Evolutionary conservation across 2,329 filamentous ascomycete species (phyloP).

Genomic region (Aspergillus sp.): DNA sequence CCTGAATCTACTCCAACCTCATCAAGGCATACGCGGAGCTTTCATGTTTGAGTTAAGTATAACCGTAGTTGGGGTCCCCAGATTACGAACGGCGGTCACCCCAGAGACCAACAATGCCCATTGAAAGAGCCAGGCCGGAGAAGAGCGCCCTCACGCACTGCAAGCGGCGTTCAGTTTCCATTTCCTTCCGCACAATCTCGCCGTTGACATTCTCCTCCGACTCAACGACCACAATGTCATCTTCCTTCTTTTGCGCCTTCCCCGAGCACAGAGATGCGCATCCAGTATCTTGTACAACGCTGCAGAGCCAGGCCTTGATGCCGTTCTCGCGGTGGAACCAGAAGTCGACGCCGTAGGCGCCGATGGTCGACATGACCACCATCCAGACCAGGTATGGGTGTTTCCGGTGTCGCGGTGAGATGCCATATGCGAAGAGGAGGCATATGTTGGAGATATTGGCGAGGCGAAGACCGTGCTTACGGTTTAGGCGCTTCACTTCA

Average conservation of each 20-base stretch:
- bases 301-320: slow-evolving; percentile 34
- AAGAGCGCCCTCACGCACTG: slow-evolving; percentile 40
- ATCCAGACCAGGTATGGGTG: slow-evolving; percentile 94
- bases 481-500: slow-evolving; percentile 63
- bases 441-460: slow-evolving; percentile 68
- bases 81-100: slow-evolving; percentile 35
- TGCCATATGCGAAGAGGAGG: slow-evolving; percentile 72
- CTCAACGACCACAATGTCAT: slow-evolving; percentile 40
- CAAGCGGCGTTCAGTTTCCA: slow-evolving; percentile 43
- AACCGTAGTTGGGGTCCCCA: too few species aligned
- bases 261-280: slow-evolving; percentile 15
- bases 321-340: slow-evolving; percentile 70
- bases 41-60: background rate
- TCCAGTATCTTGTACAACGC: slow-evolving; percentile 46
- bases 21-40: too few species aligned
- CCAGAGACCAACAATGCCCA: slow-evolving; percentile 51
- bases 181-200: slow-evolving; percentile 45
- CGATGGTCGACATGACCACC: slow-evolving; percentile 57
- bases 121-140: slow-evolving; percentile 43
- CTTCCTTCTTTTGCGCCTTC: slow-evolving; percentile 30
- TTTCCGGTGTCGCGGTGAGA: slow-evolving; percentile 71
- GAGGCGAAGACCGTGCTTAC: slow-evolving; percentile 66
- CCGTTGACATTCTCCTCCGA: slow-evolving; percentile 45
- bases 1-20: background rate
- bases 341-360: slow-evolving; percentile 60